Evolutionary conservation across 192 early-diverging fungal species (phyloP), one percentile per base, ranked within the genome.

Genomic region (Podila verticillata): DNA sequence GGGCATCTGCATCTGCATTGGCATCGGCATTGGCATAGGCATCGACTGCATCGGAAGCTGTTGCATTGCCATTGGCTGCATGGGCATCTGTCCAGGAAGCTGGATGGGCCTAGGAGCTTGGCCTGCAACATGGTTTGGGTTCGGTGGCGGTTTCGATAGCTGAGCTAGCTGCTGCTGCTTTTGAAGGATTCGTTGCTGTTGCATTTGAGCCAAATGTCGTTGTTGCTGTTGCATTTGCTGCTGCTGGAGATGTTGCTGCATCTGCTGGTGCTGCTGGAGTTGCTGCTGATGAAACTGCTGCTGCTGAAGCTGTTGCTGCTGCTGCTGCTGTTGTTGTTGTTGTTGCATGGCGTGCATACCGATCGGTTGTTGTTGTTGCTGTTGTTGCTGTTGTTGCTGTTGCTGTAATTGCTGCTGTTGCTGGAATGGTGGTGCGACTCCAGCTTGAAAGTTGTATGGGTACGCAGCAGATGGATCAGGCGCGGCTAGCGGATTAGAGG

Each of bases 61-160:
- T 44, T 62, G 68, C 54, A 56, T 57, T 15, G 73, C 34, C 73
- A 72, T 72, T 3, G 69, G 69, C 60, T 65, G 68, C 60, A 62
- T 62, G 13, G 49, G 32, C 15, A 47, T 47, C 15, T 7, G 44
- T 47, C 44, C 44, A 9, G 44, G 44, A 9, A 15, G 15, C 44
- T 54, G 51, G 1, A 54, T 19, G 20, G 51, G 24, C 24, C 51
- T 2, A 54, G 51, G n/a, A n/a, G 24, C 58, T 60, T 60, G 58
- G 1, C 17, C 26, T 13, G 24, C 29, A 31, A 60, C 30, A 28
- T 31, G 58, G 15, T 32, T 60, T 60, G 26, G 58, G 30, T 24
- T 60, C 26, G 30, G 58, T 24, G 58, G 58, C 26, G 30, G 58
- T 32, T 60, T 28, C 26, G 26, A 32, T 7, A 60, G 19, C 29